phyloP scores from a whole-genome alignment of 352 stramenopile genomes.

The Globisporangium spinosum region DNA sequence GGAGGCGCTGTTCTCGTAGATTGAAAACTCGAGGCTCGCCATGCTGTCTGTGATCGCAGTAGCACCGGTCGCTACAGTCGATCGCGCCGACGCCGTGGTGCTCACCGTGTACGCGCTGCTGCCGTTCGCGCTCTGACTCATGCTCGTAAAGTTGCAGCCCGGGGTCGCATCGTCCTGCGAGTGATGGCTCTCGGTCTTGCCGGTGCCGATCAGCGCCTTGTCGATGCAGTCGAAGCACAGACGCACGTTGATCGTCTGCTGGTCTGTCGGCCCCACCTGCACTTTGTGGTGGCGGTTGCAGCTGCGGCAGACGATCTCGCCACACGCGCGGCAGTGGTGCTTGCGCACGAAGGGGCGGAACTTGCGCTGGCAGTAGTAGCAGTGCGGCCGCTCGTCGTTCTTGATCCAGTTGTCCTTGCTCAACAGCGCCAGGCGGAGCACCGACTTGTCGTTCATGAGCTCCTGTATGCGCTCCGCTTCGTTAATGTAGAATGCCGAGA shows the following conservation, averaged over 20 bases:
- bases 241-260: slow-evolving; percentile 33
- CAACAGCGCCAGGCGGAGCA: slow-evolving; percentile 42
- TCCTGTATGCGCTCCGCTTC: slow-evolving; percentile 49
- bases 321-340: slow-evolving; percentile 78
- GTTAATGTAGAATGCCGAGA: slow-evolving; percentile 51
- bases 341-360: slow-evolving; percentile 76
- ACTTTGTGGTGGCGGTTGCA: slow-evolving; percentile 69
- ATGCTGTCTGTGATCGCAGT: slow-evolving; percentile 2
- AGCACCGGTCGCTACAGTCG: neutral
- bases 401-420: slow-evolving; percentile 76
- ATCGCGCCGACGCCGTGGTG: slow-evolving; percentile 25
- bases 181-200: slow-evolving; percentile 16
- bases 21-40: slow-evolving; percentile 30
- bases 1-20: slow-evolving; percentile 20
- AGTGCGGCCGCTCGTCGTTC: slow-evolving; percentile 59
- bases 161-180: slow-evolving; percentile 13
- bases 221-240: slow-evolving; percentile 83
- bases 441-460: slow-evolving; percentile 60
- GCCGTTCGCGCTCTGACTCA: slow-evolving; percentile 18
- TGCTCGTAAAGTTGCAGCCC: slow-evolving; percentile 17
- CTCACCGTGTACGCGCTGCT: slow-evolving; percentile 36
- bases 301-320: slow-evolving; percentile 71
- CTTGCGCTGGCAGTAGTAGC: slow-evolving; percentile 75
- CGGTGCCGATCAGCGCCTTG: slow-evolving; percentile 44
- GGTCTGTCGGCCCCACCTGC: slow-evolving; percentile 26